Base-by-base conservation (phyloP, 129 eudicot genomes). In the Flaveria ramosissima region DNA sequence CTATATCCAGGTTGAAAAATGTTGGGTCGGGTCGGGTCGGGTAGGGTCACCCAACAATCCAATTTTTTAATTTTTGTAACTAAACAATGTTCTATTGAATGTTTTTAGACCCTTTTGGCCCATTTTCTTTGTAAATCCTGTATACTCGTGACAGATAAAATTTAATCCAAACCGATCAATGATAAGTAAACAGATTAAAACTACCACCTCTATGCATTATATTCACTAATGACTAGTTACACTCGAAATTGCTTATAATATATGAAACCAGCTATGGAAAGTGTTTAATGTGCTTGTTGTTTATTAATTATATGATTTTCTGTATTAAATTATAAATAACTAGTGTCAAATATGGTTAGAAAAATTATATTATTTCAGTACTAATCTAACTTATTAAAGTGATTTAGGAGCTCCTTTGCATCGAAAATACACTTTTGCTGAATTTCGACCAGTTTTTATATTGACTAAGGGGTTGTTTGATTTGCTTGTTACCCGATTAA, bases 141-240 rank as follows among this genome's bases (percentile, higher is more conserved):
- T 1, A 16, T 52, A 52, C 23, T 4, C 11, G 17, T 30, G 13
- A 63, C 21, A 26, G 12, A 52, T 27, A 30, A 30, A 30, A 63
- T 45, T 0, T 26, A 63, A 63, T 48, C n/a, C 45, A 63, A 63
- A 27, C 11, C 21, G 6, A 52, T 21, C 23, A 5, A n/a, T 52
- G 53, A 48, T 48, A 48, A 48, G 53, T 26, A 61, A 61, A 61
- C 36, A 15, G 3, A 14, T 61, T 32, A 13, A 26, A 21, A 21
- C 7, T 43, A n/a, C 46, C 39, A 66, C 46, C 71, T n/a, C 51
- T 43, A 23, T 69, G 73, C 56, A 68, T 68, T 68, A 19, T 42
- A n/a, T 68, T 68, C 27, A 20, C 52, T 43, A 43, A 43, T 5
- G 56, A 21, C 55, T 7, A 20, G 56, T 21, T 19, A 3, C 56